Base-by-base conservation (phyloP, 2,329 filamentous ascomycete genomes). In the Cercospora nicotianae region DNA sequence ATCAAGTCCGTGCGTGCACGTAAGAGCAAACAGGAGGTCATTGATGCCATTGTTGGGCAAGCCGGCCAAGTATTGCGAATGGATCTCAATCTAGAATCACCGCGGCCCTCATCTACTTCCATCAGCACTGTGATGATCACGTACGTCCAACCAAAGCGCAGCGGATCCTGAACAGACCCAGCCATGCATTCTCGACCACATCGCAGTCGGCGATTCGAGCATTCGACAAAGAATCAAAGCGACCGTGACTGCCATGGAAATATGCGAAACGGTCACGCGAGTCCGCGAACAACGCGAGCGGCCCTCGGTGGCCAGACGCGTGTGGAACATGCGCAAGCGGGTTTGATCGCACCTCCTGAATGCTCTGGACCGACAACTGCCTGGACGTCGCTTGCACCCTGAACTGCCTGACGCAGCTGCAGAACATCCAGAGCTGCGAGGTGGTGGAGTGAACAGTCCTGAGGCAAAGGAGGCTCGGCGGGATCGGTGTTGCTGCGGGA, bases 401-500 rank as follows among this genome's bases (percentile, higher is more conserved):
- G 48, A 13, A 30, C 8, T 55, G 16, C 48, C 48, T 16, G 23
- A 26, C 48, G 48, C 23, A n/a, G 23, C 20, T 55, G 48, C 20
- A 55, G 48, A 26, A 26, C 23, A 26, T 5, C 7, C 13, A 55
- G 26, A 28, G 5, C 23, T 28, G 13, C 31, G 30, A 55, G 16
- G 45, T 53, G 9, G 28, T 23, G 30, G 16, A 59, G 18, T 33
- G 55, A 18, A 30, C 9, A 57, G 28, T n/a, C 23, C 23, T n/a
- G 10, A 30, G 53, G 53, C 53, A 7, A 10, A 12, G 9, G 55
- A 59, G 55, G 55, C 55, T 59, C 55, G 30, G 55, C 55, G 55
- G 55, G 55, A 59, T 59, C 55, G 55, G 55, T 33, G 30, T 59
- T 59, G 55, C 28, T 59, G 55, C 55, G 55, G 55, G 55, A 59